phyloP scores from a whole-genome alignment of 805 yeast genomes.

The Hanseniaspora lindneri region DNA sequence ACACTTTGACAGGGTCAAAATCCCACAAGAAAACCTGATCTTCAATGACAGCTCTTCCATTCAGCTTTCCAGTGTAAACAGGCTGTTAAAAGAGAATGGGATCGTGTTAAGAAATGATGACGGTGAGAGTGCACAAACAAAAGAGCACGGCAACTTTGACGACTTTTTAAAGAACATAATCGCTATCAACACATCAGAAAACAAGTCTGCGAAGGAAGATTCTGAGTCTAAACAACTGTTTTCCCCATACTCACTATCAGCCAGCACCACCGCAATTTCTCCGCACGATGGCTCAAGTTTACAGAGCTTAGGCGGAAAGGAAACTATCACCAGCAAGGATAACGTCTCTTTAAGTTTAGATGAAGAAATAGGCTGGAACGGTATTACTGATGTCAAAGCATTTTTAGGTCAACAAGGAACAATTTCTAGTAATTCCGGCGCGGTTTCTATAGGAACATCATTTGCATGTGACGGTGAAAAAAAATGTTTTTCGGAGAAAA shows the following conservation, averaged over 20 bases:
- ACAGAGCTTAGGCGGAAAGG: too few species aligned
- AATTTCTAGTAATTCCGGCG: too few species aligned
- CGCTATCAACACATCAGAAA: neutral
- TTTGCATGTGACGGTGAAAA: too few species aligned
- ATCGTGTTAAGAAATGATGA: neutral
- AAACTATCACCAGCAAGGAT: neutral
- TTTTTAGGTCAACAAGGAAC: too few species aligned
- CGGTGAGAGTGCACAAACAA: neutral
- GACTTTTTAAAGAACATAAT: constrained; percentile 6
- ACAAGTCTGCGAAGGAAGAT: neutral
- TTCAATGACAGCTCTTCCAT: constrained; percentile 9
- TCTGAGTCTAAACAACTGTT: too few species aligned
- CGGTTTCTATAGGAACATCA: too few species aligned
- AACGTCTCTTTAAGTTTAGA: neutral
- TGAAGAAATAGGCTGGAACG: constrained; percentile 6
- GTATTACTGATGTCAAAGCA: neutral
- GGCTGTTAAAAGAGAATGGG: constrained; percentile 9
- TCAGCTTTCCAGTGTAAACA: constrained; percentile 8
- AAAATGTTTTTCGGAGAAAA: too few species aligned
- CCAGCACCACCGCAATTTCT: too few species aligned
- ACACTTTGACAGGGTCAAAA: constrained; percentile 15
- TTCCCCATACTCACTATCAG: too few species aligned
- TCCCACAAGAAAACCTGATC: constrained; percentile 14
- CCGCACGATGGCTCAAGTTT: too few species aligned
- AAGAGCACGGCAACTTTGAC: neutral